Evolutionary conservation across 140 eudicot genomes (phyloP).

Genomic region (Oenanthe javanica): DNA sequence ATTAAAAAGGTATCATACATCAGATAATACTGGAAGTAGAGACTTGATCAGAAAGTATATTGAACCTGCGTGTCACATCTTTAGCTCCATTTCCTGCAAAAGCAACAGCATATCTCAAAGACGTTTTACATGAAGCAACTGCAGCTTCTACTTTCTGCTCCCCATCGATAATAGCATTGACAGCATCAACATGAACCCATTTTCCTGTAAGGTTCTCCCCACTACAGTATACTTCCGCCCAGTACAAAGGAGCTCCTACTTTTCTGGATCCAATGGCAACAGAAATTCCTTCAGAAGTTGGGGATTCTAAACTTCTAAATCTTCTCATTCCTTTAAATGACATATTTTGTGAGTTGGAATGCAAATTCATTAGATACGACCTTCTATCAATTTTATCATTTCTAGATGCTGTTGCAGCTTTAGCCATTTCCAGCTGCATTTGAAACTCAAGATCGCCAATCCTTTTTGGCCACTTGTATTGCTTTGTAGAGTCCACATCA

Average conservation of each 20-base stretch:
- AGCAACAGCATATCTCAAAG: slow-evolving; percentile 88
- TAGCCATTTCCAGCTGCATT: slow-evolving; percentile 87
- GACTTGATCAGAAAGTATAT: slow-evolving; percentile 5
- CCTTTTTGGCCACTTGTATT: slow-evolving; percentile 44
- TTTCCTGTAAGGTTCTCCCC: slow-evolving; percentile 78
- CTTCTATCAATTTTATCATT: slow-evolving; percentile 18
- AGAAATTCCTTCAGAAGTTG: slow-evolving; percentile 46
- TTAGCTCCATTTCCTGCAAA: slow-evolving; percentile 91
- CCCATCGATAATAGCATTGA: slow-evolving; percentile 73
- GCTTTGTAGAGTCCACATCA: slow-evolving; percentile 11
- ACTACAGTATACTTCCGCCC: slow-evolving; percentile 83
- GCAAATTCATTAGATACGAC: slow-evolving; percentile 19
- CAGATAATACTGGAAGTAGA: background rate
- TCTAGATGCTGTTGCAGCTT: slow-evolving; percentile 59
- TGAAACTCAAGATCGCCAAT: slow-evolving; percentile 86
- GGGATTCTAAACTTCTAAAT: slow-evolving; percentile 32
- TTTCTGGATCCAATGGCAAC: slow-evolving; percentile 79
- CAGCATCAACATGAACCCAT: slow-evolving; percentile 93
- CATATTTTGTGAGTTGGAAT: slow-evolving; percentile 11
- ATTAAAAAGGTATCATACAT: slow-evolving; percentile 1
- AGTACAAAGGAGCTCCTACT: slow-evolving; percentile 80
- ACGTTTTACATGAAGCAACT: slow-evolving; percentile 76
- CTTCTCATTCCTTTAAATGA: slow-evolving; percentile 39
- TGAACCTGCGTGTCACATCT: slow-evolving; percentile 95
- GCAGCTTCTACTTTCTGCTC: slow-evolving; percentile 88